Evolutionary conservation across 176 grass and related monocot genomes (phyloP).

Genomic region (Rhynchospora tenuis): DNA sequence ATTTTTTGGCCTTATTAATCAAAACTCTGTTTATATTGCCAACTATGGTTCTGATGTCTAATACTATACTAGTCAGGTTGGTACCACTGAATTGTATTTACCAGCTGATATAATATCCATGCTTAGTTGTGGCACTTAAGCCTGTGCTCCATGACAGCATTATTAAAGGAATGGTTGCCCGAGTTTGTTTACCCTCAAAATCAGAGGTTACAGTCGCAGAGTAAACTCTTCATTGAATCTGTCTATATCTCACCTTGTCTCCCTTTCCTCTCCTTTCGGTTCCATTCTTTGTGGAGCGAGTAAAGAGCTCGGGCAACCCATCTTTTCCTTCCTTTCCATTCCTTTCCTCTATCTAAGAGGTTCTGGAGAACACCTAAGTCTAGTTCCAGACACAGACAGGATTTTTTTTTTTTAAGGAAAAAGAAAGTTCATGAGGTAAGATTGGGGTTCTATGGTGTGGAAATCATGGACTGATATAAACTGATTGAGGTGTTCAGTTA

Average conservation of each 20-base stretch:
- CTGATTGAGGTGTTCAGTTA: neutral
- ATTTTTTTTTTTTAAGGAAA: neutral
- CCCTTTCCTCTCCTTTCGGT: no score
- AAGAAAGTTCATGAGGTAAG: neutral
- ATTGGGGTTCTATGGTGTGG: neutral
- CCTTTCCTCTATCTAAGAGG: no score
- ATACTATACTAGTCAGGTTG: neutral
- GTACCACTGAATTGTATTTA: neutral
- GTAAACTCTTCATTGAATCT: no score
- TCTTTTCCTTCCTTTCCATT: no score
- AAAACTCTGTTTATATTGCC: neutral
- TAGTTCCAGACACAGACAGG: neutral
- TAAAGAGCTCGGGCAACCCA: no score
- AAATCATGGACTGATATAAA: neutral
- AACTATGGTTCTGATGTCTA: neutral
- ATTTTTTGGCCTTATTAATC: neutral
- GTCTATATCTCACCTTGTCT: no score
- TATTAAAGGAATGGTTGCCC: no score
- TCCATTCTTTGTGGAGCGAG: no score
- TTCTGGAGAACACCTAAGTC: neutral
- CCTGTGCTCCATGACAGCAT: no score
- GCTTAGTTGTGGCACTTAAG: neutral
- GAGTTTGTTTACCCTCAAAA: no score
- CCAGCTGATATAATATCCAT: neutral
- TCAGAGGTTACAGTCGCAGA: no score